Percentiles rank a stretch among this genome's conserved stretches.
Evolutionary conservation across 441 rosid species (phyloP).

Genomic region (Syzygium syzygioides): DNA sequence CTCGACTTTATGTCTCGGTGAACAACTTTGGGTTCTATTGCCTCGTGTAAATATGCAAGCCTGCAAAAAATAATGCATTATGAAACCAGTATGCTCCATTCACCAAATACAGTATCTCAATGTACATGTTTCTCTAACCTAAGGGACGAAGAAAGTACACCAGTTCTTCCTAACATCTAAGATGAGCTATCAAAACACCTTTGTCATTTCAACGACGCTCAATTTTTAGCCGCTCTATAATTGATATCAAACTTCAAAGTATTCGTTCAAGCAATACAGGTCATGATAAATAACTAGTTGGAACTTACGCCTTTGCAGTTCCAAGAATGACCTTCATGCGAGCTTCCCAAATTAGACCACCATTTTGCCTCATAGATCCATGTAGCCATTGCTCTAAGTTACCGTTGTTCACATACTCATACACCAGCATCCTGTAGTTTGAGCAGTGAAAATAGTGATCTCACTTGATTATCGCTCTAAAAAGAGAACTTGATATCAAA

Average conservation of each 20-base stretch:
- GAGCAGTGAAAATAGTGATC: background rate
- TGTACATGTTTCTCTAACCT: background rate
- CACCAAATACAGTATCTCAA: background rate
- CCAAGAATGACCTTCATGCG: conserved; percentile 16
- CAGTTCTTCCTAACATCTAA: background rate
- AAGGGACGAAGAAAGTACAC: background rate
- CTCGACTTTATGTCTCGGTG: conserved; percentile 10
- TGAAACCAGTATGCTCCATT: background rate
- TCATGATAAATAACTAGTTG: background rate
- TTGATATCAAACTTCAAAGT: background rate
- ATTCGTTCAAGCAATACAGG: background rate
- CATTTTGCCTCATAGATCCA: conserved; percentile 4
- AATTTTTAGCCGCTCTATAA: background rate
- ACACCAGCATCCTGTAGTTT: conserved; percentile 7
- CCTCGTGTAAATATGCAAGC: conserved; percentile 12
- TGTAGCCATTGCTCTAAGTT: conserved; percentile 12
- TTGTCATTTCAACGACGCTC: background rate
- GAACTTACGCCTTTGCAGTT: conserved; percentile 14
- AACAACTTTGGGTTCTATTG: conserved; percentile 12
- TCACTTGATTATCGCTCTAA: background rate
- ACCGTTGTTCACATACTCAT: conserved; percentile 10
- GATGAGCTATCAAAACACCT: background rate
- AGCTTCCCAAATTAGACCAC: conserved; percentile 4
- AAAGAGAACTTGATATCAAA: background rate
- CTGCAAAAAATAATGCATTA: background rate